Evolutionary conservation across 345 rosid genomes (phyloP), one percentile per base, ranked within the genome.

Genomic region (Gynandropsis gynandra): DNA sequence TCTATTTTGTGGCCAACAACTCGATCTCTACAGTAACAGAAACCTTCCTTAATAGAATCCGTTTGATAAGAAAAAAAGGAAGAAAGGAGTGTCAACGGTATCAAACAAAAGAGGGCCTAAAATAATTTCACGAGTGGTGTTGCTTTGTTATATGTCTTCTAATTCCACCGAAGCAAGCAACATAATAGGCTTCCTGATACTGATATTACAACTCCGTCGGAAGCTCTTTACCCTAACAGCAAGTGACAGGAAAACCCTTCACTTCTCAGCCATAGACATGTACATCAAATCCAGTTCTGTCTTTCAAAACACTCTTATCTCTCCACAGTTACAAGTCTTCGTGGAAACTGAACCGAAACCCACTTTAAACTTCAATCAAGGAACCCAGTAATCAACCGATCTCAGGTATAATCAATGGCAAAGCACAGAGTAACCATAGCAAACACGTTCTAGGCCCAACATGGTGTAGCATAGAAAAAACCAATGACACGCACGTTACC

Each of bases 251-350:
- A 11, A 47, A 21, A 36, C 11, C 29, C 36, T 35, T 21, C 36
- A 42, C 33, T 38, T 39, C 6, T 4, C n/a, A 17, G 19, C n/a
- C 37, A 20, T 1, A 24, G 8, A 20, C 20, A 56, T 10, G 18
- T 43, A 21, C 32, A 19, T 13, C 20, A 0, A 19, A 31, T 9
- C 20, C 50, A 56, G 9, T 13, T 4, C 13, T n/a, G 31, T n/a
- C 13, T 36, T 37, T 37, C 43, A 44, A 13, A 33, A 16, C 13
- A 2, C n/a, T 8, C n/a, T 20, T 1, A 29, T 38, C 40, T 39
- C 17, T 39, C 38, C 14, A 52, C 8, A 42, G 42, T 37, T 9
- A 21, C 12, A 14, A 44, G 40, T 45, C 47, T 53, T 61, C 45
- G 39, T 27, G 11, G 15, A 39, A 24, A 40, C 19, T 5, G 54